Conservation (phyloP, 2,329 filamentous ascomycete species). For the Arthrobotrys sphaeroides region DNA sequence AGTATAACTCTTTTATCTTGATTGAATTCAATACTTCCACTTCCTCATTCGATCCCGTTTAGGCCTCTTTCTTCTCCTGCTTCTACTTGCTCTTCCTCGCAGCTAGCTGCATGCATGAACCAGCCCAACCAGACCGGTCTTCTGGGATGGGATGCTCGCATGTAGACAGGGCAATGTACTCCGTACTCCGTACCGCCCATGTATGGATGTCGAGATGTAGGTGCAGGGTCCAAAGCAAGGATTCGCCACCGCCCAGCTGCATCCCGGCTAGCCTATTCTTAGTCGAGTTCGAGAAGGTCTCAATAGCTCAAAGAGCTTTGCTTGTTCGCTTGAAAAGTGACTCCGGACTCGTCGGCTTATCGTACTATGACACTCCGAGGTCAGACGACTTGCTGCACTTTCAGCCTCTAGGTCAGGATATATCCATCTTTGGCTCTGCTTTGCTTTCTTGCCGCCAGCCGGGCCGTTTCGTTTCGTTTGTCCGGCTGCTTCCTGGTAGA, state of each 20-base stretch:
- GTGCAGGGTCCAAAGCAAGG: not conserved
- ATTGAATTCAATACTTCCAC: not conserved
- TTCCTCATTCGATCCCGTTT: too few species aligned
- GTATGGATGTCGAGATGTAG: not conserved
- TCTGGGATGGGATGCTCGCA: too few species aligned
- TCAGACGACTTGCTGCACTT: constrained; percentile 11
- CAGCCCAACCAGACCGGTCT: too few species aligned
- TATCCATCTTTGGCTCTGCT: too few species aligned
- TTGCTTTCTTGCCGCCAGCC: not conserved
- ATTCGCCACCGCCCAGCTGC: not conserved
- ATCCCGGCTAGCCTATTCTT: not conserved
- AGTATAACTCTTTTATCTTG: not conserved
- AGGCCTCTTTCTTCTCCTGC: too few species aligned
- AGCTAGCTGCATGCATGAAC: not conserved
- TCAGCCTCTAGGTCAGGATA: not conserved
- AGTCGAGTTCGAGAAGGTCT: constrained; percentile 6
- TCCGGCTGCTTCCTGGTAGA: too few species aligned
- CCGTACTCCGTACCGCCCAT: not conserved
- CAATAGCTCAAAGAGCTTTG: too few species aligned
- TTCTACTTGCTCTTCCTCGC: not conserved
- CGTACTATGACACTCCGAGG: not conserved
- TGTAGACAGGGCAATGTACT: too few species aligned
- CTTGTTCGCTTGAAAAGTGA: too few species aligned
- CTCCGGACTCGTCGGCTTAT: not conserved
- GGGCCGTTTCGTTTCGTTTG: too few species aligned